Evolutionary conservation across 345 rosid species (phyloP).

Genomic region (Tarenaya hassleriana): DNA sequence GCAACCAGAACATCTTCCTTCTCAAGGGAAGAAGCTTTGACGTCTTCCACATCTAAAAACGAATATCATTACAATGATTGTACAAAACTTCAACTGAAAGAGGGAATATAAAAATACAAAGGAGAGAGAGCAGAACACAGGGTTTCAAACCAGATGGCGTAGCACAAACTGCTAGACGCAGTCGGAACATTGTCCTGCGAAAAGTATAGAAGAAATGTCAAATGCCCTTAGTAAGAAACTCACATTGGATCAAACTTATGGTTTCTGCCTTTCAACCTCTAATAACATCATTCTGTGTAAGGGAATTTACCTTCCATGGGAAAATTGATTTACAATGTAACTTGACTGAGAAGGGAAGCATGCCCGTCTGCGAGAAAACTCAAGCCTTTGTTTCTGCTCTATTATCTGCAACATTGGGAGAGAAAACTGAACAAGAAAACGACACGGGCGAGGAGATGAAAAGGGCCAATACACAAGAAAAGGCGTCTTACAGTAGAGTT

Average conservation of each 20-base stretch:
- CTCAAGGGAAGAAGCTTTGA: conserved; percentile 36
- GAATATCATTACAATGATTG: too few relatives aligned
- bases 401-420: conserved; percentile 30
- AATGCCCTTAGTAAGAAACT: neutral
- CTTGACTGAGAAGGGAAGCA: conserved; percentile 30
- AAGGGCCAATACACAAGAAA: neutral
- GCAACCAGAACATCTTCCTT: conserved; percentile 44
- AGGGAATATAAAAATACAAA: neutral
- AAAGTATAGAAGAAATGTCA: conserved; percentile 1
- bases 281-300: neutral
- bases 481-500: conserved; percentile 18
- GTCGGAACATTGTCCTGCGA: conserved; percentile 35
- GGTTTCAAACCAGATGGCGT: conserved; percentile 44
- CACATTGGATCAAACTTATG: neutral
- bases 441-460: neutral
- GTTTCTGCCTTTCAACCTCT: too few relatives aligned
- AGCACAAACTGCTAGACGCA: conserved; percentile 29
- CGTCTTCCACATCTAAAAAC: conserved; percentile 37
- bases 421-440: neutral
- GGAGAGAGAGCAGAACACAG: conserved; percentile 4
- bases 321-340: conserved; percentile 3
- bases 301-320: conserved; percentile 10
- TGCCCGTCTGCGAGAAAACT: conserved; percentile 23
- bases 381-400: conserved; percentile 27
- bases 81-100: neutral